Conservation (phyloP, 495 filamentous ascomycete species). For the Hyaloscypha finlandica region DNA sequence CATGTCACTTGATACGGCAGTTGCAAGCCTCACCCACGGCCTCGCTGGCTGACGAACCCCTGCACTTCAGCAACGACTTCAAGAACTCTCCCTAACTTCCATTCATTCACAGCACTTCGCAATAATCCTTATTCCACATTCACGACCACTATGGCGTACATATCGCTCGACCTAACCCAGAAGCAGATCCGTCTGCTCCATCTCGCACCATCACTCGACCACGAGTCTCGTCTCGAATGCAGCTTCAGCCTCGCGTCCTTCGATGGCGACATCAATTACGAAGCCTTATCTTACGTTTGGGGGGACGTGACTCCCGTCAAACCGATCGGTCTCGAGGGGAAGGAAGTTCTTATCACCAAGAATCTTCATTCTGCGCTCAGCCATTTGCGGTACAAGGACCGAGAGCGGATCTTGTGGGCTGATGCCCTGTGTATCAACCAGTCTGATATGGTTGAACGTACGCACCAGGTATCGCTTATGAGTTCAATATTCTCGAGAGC, state of each 20-base stretch:
- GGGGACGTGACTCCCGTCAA: background rate
- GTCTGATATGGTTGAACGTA: constrained; percentile 16
- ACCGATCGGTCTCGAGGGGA: background rate
- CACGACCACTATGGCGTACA: background rate
- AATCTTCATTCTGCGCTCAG: constrained; percentile 19
- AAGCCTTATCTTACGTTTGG: constrained; percentile 6
- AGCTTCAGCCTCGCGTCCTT: background rate
- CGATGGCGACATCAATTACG: background rate
- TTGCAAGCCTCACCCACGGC: too few relatives aligned
- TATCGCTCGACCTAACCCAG: background rate
- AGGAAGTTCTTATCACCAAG: background rate
- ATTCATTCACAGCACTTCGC: too few relatives aligned
- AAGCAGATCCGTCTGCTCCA: background rate
- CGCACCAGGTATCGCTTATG: constrained; percentile 17
- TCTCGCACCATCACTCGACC: background rate
- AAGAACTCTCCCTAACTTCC: too few relatives aligned
- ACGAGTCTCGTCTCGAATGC: background rate
- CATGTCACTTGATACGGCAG: too few relatives aligned
- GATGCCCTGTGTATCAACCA: constrained; percentile 26
- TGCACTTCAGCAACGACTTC: too few relatives aligned
- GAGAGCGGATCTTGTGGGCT: constrained; percentile 14
- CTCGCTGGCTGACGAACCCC: too few relatives aligned
- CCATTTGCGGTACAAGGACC: constrained; percentile 26
- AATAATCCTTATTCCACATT: too few relatives aligned
- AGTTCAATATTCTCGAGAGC: constrained; percentile 7